Evolutionary conservation across 352 stramenopile genomes (phyloP).

Genomic region (Globisporangium yorkense): DNA sequence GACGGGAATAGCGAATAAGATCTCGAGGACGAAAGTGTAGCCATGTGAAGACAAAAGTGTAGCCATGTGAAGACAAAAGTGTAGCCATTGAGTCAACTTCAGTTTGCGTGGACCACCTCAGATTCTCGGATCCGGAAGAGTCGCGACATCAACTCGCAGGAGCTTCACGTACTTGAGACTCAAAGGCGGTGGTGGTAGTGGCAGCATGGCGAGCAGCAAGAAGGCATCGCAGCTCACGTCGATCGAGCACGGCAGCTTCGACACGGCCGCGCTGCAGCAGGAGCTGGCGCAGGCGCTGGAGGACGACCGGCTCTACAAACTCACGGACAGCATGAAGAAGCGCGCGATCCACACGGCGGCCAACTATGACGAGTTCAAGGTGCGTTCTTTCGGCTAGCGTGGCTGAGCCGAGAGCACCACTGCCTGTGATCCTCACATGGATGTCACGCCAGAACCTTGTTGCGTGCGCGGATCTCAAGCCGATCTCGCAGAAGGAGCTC

Average conservation of each 20-base stretch:
- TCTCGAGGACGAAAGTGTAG: neutral
- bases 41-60: neutral
- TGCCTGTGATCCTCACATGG: neutral
- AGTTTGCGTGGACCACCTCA: neutral
- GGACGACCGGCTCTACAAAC: slow-evolving; percentile 78
- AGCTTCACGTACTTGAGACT: too few species aligned
- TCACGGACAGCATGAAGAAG: slow-evolving; percentile 86
- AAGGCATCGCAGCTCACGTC: slow-evolving; percentile 46
- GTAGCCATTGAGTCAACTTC: neutral
- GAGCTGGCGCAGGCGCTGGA: slow-evolving; percentile 70
- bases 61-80: neutral
- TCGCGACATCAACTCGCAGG: too few species aligned
- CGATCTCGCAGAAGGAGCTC: slow-evolving; percentile 70
- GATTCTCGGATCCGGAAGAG: neutral
- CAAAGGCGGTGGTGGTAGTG: neutral
- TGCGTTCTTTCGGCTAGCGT: slow-evolving; percentile 9
- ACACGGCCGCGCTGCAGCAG: slow-evolving; percentile 66
- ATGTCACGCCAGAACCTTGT: slow-evolving; percentile 56
- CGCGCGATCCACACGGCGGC: slow-evolving; percentile 78
- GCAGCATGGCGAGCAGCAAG: slow-evolving; percentile 19
- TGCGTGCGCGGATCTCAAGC: slow-evolving; percentile 77
- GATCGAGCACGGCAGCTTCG: slow-evolving; percentile 71
- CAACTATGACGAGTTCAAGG: slow-evolving; percentile 87
- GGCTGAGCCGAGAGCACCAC: neutral
- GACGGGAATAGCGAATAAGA: neutral